Evolutionary conservation across 176 grass and related monocot species (phyloP).

Genomic region (Poa pratensis): DNA sequence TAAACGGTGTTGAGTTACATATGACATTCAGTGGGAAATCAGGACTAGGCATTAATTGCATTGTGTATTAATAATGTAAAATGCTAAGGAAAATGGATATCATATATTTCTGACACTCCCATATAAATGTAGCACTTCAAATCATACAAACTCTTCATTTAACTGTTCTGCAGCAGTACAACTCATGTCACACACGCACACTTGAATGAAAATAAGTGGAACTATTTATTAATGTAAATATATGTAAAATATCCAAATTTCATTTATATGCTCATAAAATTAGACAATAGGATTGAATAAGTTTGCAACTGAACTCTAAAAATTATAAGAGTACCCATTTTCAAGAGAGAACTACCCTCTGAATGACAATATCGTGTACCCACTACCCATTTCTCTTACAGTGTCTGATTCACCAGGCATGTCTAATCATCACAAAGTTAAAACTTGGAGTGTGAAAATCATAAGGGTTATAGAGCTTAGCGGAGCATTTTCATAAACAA

Average conservation of each 20-base stretch:
- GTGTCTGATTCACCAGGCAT: neutral
- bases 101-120: neutral
- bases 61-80: neutral
- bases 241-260: neutral
- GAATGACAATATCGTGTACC: neutral
- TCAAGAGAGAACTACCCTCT: conserved; percentile 18
- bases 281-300: neutral
- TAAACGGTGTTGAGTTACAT: neutral
- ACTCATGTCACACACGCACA: neutral
- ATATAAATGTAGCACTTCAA: neutral
- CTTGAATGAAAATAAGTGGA: neutral
- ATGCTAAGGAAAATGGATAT: neutral
- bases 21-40: neutral
- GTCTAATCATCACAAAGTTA: neutral
- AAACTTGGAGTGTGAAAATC: neutral
- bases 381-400: too few relatives aligned
- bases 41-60: neutral
- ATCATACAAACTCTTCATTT: conserved; percentile 13
- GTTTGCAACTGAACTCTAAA: neutral
- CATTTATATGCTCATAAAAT: neutral
- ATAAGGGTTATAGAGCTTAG: neutral
- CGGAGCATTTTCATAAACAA: too few relatives aligned
- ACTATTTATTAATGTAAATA: neutral
- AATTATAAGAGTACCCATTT: conserved; percentile 10
- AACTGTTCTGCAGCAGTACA: neutral